phyloP scores from a whole-genome alignment of 805 yeast species.

The Barnettozyma pratensis region DNA sequence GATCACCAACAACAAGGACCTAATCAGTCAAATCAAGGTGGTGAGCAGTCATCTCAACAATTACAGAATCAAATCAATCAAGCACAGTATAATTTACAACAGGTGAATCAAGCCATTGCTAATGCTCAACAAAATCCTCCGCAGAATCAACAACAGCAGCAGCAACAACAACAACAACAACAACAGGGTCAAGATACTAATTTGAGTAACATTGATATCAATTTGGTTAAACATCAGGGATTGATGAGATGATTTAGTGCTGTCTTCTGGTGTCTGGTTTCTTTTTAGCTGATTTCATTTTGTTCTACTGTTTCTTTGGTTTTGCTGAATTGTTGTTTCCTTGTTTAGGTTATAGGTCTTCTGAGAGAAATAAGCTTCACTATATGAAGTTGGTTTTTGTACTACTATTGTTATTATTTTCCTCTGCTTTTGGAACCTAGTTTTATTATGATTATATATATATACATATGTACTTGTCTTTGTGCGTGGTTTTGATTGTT shows the following conservation, averaged over 20 bases:
- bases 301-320: neutral
- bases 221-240: slow-evolving; percentile 23
- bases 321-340: neutral
- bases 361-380: too few relatives aligned
- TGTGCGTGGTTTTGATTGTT: too few relatives aligned
- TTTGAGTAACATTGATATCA: slow-evolving; percentile 24
- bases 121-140: slow-evolving; percentile 22
- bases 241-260: slow-evolving; percentile 4
- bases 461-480: too few relatives aligned
- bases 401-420: too few relatives aligned
- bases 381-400: too few relatives aligned
- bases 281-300: neutral
- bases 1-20: slow-evolving; percentile 2
- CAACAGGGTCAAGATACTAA: slow-evolving; percentile 12
- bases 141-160: slow-evolving; percentile 8
- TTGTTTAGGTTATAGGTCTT: neutral
- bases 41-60: slow-evolving; percentile 1
- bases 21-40: too few relatives aligned
- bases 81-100: slow-evolving; percentile 8
- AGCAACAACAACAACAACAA: slow-evolving; percentile 9
- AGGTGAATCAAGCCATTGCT: slow-evolving; percentile 23
- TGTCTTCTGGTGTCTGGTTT: neutral
- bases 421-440: too few relatives aligned
- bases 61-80: slow-evolving; percentile 7
- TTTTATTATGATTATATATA: too few relatives aligned